A percentile compares a stretch with the other conserved stretches of the same genome.
Conservation (phyloP, 2,329 filamentous ascomycete species). For the Cadophora sp. region DNA sequence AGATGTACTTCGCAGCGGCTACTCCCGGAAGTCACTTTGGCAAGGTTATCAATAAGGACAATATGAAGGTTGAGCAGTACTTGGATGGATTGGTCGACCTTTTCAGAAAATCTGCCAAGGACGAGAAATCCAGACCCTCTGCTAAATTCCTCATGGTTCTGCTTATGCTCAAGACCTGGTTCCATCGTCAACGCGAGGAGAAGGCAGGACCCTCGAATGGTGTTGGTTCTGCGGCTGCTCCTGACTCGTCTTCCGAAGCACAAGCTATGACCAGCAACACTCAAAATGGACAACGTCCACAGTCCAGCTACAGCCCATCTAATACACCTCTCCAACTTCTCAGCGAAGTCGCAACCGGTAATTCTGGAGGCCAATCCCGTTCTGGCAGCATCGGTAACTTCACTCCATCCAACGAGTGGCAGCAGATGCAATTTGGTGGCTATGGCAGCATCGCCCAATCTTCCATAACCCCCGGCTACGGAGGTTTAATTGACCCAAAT, state of each 20-base stretch:
- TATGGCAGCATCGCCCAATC: constrained; percentile 29
- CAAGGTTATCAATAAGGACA: constrained; percentile 71
- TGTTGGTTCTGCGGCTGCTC: not conserved
- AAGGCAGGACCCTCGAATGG: constrained; percentile 23
- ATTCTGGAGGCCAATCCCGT: constrained; percentile 39
- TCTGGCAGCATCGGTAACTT: constrained; percentile 36
- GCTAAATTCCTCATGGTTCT: constrained; percentile 75
- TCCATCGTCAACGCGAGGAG: constrained; percentile 43
- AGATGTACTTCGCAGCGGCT: constrained; percentile 66
- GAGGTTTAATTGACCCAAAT: constrained; percentile 38
- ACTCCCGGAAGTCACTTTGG: constrained; percentile 70
- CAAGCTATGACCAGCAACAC: not conserved
- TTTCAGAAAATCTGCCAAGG: constrained; percentile 68
- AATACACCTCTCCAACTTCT: constrained; percentile 48
- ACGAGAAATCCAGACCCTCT: constrained; percentile 68
- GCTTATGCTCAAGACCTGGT: constrained; percentile 72
- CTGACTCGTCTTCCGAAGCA: constrained; percentile 14
- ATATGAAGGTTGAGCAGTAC: constrained; percentile 70
- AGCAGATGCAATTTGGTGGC: constrained; percentile 20
- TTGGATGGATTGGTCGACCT: constrained; percentile 74
- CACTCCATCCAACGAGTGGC: constrained; percentile 32
- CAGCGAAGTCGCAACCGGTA: constrained; percentile 49
- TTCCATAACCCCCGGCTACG: constrained; percentile 28
- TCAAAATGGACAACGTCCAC: constrained; percentile 29
- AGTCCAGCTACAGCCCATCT: constrained; percentile 40